Base-by-base conservation (phyloP, 768 basidiomycete species). In the Jaapia argillacea region DNA sequence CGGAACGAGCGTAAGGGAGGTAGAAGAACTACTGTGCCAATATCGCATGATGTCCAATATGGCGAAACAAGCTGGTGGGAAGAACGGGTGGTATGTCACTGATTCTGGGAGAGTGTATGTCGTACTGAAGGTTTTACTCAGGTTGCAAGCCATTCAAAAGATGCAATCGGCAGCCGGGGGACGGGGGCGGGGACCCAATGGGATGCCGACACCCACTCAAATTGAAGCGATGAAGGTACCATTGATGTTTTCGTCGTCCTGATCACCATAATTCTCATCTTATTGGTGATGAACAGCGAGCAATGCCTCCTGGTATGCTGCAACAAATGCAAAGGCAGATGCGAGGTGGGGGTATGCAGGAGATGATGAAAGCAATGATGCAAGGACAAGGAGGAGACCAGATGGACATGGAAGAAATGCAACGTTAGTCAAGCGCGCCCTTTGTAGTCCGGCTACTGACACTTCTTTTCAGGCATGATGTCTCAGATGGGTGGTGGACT, bases 341-440 rank as follows among this genome's bases (percentile, higher is more conserved):
- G 58, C 70, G 83, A 45, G 64, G 80, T 6, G 88, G 90, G 18
- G 89, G 89, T 36, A 85, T 96, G 80, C 87, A 92, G 60, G 91
- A 94, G 54, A 94, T 94, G 90, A 91, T 94, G 91, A 87, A 85
- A 58, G 82, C 85, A 22, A 92, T 97, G 88, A 92, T 96, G 86
- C 89, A 91, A 54, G 87, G 90, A 6, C 81, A 87, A 53, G 88
- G 86, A 43, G 87, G 87, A 7, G 92, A 92, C 54, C 80, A 90
- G 57, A 68, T 82, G 42, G 90, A 92, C 56, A 86, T 94, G 85
- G 85, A 88, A 47, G 90, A 94, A 60, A 90, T 93, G 87, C 87
- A 91, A 65, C 75, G 89, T 84, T 63, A 50, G 75, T 63, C n/a
- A 23, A n/a, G 18, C 4, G 23, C 20, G 7, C 36, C 46, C 44